Base-by-base conservation (phyloP, 106 monocot genomes). In the Gastrodia elata region DNA sequence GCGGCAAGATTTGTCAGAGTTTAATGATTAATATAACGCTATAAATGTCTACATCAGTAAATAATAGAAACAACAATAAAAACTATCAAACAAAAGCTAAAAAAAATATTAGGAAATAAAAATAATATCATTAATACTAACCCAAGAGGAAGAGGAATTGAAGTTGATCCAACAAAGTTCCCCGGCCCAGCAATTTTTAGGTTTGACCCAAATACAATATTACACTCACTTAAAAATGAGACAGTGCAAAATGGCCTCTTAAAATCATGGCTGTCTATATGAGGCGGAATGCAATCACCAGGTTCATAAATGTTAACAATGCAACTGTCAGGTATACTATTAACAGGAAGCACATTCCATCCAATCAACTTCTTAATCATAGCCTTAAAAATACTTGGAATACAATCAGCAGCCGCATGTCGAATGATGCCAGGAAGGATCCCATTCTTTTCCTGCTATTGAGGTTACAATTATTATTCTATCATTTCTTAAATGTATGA, bases 211-310 rank as follows among this genome's bases (percentile, higher is more conserved):
- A 98, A 98, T 16, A 98, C 68, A 38, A 98, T 91, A 68, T 87
- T 65, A 71, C 97, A 98, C 61, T 93, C 91, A 24, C 88, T 91
- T 0, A 98, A 75, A 57, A 98, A 93, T 2, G 97, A 98, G 5
- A 91, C 86, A 0, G 88, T 93, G 44, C 86, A 81, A 39, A 98
- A 88, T 38, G 97, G 97, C n/a, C 97, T 75, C n/a, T 87, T 61
- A 42, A 98, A 98, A 74, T 98, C 97, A 73, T 93, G 97, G 65
- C 77, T 86, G 40, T 93, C 93, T 24, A 93, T 93, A 64, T 93
- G 93, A 38, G 97, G 91, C 11, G 97, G 91, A 39, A 98, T 93
- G 79, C 86, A 93, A 68, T 98, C 97, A 48, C 87, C 91, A 2
- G 79, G 73, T 68, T 98, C 93, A 72, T 93, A 98, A 2, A 98